Evolutionary conservation across 1,284 basidiomycete genomes (phyloP).

Genomic region (Microbotryum violaceum): DNA sequence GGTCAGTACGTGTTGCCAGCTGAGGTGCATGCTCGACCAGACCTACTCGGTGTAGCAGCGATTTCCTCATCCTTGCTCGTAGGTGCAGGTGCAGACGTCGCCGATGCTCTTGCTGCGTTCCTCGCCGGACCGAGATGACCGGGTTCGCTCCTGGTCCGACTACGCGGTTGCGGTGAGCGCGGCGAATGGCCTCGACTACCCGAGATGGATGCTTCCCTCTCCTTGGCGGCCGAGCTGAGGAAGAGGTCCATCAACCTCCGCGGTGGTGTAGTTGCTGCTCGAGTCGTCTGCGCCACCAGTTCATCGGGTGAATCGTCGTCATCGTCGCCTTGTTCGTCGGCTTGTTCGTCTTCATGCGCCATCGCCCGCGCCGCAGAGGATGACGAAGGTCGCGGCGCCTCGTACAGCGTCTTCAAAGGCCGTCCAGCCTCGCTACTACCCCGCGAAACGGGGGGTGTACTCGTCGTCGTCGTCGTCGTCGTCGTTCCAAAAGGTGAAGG

Average conservation of each 20-base stretch:
- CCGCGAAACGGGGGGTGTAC: too few relatives aligned
- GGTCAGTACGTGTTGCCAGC: too few relatives aligned
- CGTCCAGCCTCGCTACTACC: neutral
- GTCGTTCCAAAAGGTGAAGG: too few relatives aligned
- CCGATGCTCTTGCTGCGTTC: neutral
- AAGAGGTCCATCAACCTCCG: slow-evolving; percentile 17
- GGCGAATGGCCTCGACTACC: neutral
- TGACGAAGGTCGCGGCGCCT: slow-evolving; percentile 1
- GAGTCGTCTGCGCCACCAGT: slow-evolving; percentile 8
- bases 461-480: too few relatives aligned
- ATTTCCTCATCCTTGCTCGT: neutral
- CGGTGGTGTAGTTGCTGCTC: neutral
- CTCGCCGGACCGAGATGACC: neutral
- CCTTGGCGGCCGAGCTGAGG: neutral
- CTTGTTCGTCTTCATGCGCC: neutral
- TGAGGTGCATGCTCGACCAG: neutral
- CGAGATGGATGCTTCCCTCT: neutral
- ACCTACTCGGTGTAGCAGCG: neutral
- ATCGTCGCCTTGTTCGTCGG: neutral
- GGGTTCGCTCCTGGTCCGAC: neutral
- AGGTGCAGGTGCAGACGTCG: neutral
- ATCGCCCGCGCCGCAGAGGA: neutral
- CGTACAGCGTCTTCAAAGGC: slow-evolving; percentile 11
- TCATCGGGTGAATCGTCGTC: neutral
- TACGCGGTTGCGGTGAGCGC: too few relatives aligned